Evolutionary conservation across 768 basidiomycete species (phyloP), one percentile per base, ranked within the genome.

Genomic region (Boletellus ananiceps): DNA sequence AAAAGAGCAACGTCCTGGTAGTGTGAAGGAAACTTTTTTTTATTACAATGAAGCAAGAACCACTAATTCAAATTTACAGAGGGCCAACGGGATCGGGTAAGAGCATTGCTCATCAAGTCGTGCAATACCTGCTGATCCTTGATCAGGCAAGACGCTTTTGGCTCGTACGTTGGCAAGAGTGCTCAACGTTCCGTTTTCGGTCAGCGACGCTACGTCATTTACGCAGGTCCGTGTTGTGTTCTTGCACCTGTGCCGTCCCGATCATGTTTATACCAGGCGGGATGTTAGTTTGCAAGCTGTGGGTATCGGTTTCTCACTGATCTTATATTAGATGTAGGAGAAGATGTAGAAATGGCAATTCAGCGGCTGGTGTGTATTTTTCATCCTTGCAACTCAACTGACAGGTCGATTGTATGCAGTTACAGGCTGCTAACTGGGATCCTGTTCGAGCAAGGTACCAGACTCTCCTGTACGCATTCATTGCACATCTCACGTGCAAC

Each of bases 1-100:
- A 98, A 74, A 98, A 98, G 76, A 93, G 90, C 59, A 98, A 98
- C 63, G 90, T 97, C 3, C 71, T 98, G 37, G 84, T 97, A 50
- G 78, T 98, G 93, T 93, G 63, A 57, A 47, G 79, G 69, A 32
- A 46, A 31, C 9, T 14, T n/a, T 44, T 25, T 31, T 18, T 45
- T 25, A 3, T 25, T 44, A 14, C 11, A 37, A 19, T 52, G 46
- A 47, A 34, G 49, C 27, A 8, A 41, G 3, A 29, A 45, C 54
- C 14, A 9, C 57, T 51, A 40, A 56, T 32, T 38, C 19, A 41
- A 44, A 44, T 16, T 31, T 43, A 46, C 40, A 86, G 88, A 59
- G 90, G 90, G 31, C 90, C 90, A 15, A 92, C 90, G 46, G 89
- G 90, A 49, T 90, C 89, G 46, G 88, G 88, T 88, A 41, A 46